Evolutionary conservation across 257 asterid genomes (phyloP), one percentile per base, ranked within the genome.

Genomic region (Solanum pinnatisectum): DNA sequence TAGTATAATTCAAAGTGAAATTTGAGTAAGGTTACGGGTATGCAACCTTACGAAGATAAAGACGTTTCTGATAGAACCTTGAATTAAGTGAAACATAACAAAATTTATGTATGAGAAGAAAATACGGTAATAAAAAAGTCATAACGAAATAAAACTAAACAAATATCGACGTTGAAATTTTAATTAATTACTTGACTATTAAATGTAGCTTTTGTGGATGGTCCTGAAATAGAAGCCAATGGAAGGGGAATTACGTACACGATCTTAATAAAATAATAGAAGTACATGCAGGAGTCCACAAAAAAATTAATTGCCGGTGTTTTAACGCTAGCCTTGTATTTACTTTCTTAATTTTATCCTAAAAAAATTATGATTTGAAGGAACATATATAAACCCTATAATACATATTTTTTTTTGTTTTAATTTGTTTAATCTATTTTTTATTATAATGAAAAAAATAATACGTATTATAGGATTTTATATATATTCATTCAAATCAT

Each of bases 51-150:
- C 12, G 4, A 63, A 63, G 1, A 5, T 10, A 63, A n/a, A 63
- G 0, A 63, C 5, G 0, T 60, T 60, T 60, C 0, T 22, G 0
- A 60, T 22, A 22, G 2, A 0, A 63, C 1, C 8, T 63, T 16
- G 1, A 4, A 4, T 60, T n/a, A 63, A n/a, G 0, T 63, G 10
- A 63, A 63, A n/a, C 15, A n/a, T 63, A 63, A 63, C 3, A 63
- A 63, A n/a, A 0, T 63, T 56, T 52, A 6, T 52, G 9, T 52
- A 52, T 6, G 4, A 18, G 0, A 52, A 52, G 10, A 52, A 52
- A 52, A 52, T 52, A 52, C 4, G 16, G 0, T 52, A 52, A 6
- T 52, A 52, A 46, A 4, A 13, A 4, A 46, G 2, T 49, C 22
- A 20, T 18, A 20, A 20, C 9, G 1, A 59, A 2, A 25, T 11